phyloP scores from a whole-genome alignment of 2,329 filamentous ascomycete species.

The Aspergillus novofumigatus region DNA sequence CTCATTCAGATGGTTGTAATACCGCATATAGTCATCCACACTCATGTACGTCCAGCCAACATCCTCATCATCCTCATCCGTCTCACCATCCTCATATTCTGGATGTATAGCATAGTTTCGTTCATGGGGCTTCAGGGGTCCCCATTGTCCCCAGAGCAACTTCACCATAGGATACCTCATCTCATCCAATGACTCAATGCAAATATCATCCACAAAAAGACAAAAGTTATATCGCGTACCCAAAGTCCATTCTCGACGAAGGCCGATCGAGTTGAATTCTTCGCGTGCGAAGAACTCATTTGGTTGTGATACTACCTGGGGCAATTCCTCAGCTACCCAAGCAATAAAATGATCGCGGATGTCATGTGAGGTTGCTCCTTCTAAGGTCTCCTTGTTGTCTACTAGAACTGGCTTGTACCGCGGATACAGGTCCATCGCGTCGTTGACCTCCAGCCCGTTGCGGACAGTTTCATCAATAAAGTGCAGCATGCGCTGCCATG shows the following conservation, averaged over 20 bases:
- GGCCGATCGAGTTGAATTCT: background rate
- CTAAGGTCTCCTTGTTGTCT: background rate
- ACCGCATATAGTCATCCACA: background rate
- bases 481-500: constrained; percentile 13
- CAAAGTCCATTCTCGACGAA: background rate
- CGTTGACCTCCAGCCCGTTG: background rate
- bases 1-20: background rate
- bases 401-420: background rate
- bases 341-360: background rate
- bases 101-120: constrained; percentile 12
- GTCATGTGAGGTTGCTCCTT: background rate
- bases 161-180: constrained; percentile 12
- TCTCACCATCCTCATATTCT: constrained; percentile 13
- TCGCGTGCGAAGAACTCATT: background rate
- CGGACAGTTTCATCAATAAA: constrained; percentile 2
- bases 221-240: constrained; percentile 13
- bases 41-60: constrained; percentile 17
- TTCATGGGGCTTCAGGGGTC: constrained; percentile 5
- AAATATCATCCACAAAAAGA: constrained; percentile 15
- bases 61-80: constrained; percentile 8
- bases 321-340: background rate
- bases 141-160: constrained; percentile 9
- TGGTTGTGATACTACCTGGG: background rate
- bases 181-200: constrained; percentile 12
- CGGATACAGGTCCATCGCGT: background rate